Evolutionary conservation across 2,329 filamentous ascomycete species (phyloP).

Genomic region (Aspergillus sergii): DNA sequence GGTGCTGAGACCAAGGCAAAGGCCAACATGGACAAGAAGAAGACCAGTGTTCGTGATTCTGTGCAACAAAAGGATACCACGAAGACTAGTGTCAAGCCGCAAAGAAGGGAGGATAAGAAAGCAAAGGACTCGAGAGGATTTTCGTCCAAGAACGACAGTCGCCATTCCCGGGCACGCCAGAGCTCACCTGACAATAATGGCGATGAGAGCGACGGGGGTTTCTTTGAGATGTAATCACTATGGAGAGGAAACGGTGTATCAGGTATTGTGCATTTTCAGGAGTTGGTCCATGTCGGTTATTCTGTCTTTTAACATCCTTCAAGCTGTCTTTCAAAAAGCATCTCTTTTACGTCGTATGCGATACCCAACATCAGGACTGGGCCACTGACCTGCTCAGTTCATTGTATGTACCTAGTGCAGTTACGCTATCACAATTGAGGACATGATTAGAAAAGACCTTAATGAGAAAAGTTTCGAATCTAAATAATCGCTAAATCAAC

Average conservation of each 20-base stretch:
- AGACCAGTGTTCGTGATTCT: neutral
- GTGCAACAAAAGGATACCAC: neutral
- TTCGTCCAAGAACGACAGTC: neutral
- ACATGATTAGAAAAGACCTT: neutral
- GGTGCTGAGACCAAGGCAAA: slow-evolving; percentile 15
- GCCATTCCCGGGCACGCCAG: neutral
- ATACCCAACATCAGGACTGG: slow-evolving; percentile 21
- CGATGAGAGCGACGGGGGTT: slow-evolving; percentile 44
- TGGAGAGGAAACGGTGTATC: neutral
- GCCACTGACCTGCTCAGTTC: neutral
- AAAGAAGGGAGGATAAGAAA: slow-evolving; percentile 9
- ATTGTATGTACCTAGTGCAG: slow-evolving; percentile 7
- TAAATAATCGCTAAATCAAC: slow-evolving; percentile 1
- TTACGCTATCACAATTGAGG: slow-evolving; percentile 4
- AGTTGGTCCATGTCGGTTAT: slow-evolving; percentile 15
- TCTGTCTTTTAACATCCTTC: slow-evolving; percentile 5
- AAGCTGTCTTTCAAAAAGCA: slow-evolving; percentile 9
- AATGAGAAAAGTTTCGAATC: slow-evolving; percentile 6
- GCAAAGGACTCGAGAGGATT: slow-evolving; percentile 10
- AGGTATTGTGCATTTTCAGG: slow-evolving; percentile 21
- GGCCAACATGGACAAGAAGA: slow-evolving; percentile 12
- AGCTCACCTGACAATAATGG: slow-evolving; percentile 15
- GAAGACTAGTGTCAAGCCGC: slow-evolving; percentile 11
- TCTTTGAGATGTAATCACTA: slow-evolving; percentile 36
- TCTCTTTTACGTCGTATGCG: slow-evolving; percentile 9